Evolutionary conservation across 805 yeast species (phyloP).

Genomic region (Starmerella vaccinii): DNA sequence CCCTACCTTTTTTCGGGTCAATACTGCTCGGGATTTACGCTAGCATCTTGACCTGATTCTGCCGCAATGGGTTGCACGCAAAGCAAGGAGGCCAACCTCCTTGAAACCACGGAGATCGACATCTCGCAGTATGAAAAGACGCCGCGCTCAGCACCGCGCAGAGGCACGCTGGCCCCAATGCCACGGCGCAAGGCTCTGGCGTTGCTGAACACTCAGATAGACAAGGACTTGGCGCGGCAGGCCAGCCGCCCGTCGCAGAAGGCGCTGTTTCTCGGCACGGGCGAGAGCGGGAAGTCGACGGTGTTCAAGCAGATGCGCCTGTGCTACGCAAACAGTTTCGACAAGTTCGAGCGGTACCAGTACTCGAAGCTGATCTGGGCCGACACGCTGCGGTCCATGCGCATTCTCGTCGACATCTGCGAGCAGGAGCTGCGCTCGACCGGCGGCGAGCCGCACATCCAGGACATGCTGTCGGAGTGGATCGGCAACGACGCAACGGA

Average conservation of each 20-base stretch:
- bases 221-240: conserved; percentile 28
- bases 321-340: conserved; percentile 76
- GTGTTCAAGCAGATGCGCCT: conserved; percentile 73
- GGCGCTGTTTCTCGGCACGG: conserved; percentile 68
- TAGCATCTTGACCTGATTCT: no score
- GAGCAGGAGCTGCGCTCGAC: conserved; percentile 13
- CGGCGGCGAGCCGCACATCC: conserved; percentile 2
- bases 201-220: conserved; percentile 39
- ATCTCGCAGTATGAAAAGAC: background rate
- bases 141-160: background rate
- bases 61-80: background rate
- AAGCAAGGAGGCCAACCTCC: background rate
- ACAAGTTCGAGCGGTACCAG: conserved; percentile 64
- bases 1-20: no score
- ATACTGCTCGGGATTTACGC: background rate
- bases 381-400: conserved; percentile 79
- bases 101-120: background rate
- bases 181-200: conserved; percentile 23
- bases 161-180: background rate
- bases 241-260: conserved; percentile 12
- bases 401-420: conserved; percentile 46
- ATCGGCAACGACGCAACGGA: conserved; percentile 7
- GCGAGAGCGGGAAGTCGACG: conserved; percentile 76
- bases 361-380: conserved; percentile 88
- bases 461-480: conserved; percentile 8